Evolutionary conservation across 257 asterid species (phyloP), one percentile per base, ranked within the genome.

Genomic region (Catharanthus roseus): DNA sequence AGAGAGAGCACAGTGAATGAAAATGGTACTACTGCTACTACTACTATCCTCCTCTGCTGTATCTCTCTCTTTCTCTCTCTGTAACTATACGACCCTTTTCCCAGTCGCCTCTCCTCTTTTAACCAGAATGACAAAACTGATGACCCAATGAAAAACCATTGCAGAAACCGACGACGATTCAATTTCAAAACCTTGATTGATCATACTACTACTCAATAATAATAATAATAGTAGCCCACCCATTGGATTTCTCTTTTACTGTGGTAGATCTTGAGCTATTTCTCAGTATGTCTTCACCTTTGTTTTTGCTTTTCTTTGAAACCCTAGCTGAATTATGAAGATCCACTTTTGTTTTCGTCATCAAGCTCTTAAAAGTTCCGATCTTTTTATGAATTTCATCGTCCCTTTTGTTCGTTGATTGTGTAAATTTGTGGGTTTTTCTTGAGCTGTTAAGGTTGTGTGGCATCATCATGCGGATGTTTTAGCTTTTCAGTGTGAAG

Each of bases 311-410:
- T 45, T 31, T 23, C 23, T 67, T 65, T 39, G 56, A 24, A 42
- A 66, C 55, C 55, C 55, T 45, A 18, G 67, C 41, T 34, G 71
- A 73, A 67, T 28, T 44, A 68, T 68, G 78, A 58, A 51, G 78
- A 69, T 68, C 73, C 53, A 47, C 10, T 19, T 18, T 68, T 36
- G 71, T 42, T 53, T 55, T 58, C 57, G 56, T 19, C 12, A 39
- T 11, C 47, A 18, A 29, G 56, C 45, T 26, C 28, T 33, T 24
- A 67, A 47, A 72, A 39, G 70, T 57, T 62, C 61, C 45, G 49
- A 72, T 47, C 74, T 68, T 70, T 69, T 19, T 57, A 23, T 69
- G 74, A 49, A 28, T 50, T 56, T 64, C 3, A 47, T 49, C 44
- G 24, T 67, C 49, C 41, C 58, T 41, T 3, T 49, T 61, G 47